These are phyloP conservation scores for Dalbergia cultrata DNA, from an alignment of 306 rosid genomes.

Conservation along the genomic window DNA sequence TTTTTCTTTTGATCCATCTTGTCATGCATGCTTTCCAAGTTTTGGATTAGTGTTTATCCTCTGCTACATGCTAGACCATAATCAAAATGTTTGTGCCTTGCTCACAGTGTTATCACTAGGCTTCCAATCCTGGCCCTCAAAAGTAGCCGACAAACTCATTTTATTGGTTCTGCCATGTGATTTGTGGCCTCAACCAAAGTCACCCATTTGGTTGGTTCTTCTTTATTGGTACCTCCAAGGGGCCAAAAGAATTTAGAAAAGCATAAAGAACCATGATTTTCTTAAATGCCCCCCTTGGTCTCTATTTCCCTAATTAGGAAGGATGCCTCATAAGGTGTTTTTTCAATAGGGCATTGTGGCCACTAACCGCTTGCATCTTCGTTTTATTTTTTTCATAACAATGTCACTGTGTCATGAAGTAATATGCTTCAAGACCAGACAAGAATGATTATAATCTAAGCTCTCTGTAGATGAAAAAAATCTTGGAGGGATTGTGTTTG, in stretches of 20 bases:
- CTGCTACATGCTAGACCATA: conserved; percentile 77
- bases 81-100: conserved; percentile 73
- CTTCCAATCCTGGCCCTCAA: conserved; percentile 72
- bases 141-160: conserved; percentile 98
- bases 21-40: conserved; percentile 61
- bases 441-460: conserved; percentile 61
- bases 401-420: conserved; percentile 38
- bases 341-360: conserved; percentile 42
- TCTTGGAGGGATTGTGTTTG: conserved; percentile 60
- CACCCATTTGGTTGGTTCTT: conserved; percentile 64
- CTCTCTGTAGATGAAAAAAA: conserved; percentile 56
- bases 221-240: conserved; percentile 48
- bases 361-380: conserved; percentile 55
- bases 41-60: conserved; percentile 75
- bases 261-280: conserved; percentile 55
- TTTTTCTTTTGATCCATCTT: conserved; percentile 62
- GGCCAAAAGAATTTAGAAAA: conserved; percentile 40
- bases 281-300: conserved; percentile 38
- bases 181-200: conserved; percentile 78
- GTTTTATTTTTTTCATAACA: not conserved
- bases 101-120: conserved; percentile 61
- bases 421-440: conserved; percentile 58
- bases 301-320: conserved; percentile 71
- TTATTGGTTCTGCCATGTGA: conserved; percentile 76
- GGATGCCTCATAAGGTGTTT: conserved; percentile 60